Base-by-base conservation (phyloP, 2,329 filamentous ascomycete genomes). In the Cladobotryum mycophilum region DNA sequence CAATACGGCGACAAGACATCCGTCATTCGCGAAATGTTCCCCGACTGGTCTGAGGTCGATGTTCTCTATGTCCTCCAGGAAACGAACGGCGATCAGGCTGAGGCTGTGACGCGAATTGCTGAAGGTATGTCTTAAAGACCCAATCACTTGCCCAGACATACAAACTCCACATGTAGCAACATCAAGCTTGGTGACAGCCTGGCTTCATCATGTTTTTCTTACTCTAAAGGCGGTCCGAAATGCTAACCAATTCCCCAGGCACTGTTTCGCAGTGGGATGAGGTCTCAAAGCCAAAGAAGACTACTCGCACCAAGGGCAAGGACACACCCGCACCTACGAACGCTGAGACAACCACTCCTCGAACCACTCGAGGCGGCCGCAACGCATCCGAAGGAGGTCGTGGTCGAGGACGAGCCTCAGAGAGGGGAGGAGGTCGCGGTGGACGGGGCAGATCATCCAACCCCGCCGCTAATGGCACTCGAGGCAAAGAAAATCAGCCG, bases 11-110 rank as follows among this genome's bases (percentile, higher is more conserved):
- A 76, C 64, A 88, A 92, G 74, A 81, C 96, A 61, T 77, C 78
- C 55, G 83, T 85, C 63, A 84, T 99, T 68, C 90, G 89, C 74
- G 91, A 96, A 70, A 85, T 97, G 75, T 96, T 96, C 75, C 84
- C 89, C 53, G 86, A 90, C 70, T 97, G 92, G 93, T 92, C 90
- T 61, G 89, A 96, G 65, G 89, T 91, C 69, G 92, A 97, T 69
- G 82, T 97, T 57, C 83, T 97, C 57, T 93, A 93, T 68, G 91
- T 91, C 55, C 79, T 99, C 53, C 84, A 95, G 70, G 93, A 99
- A 76, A 86, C 85, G 51, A 81, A 88, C 62, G 88, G 88, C 62
- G 87, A 93, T 70, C 76, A 89, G 63, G 80, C 86, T 60, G 72
- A 81, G 61, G 82, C 87, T 58, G 86, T 88, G 65, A 84, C 86